A percentile compares a stretch with the other conserved stretches of the same genome.
phyloP scores from a whole-genome alignment of 2,329 filamentous ascomycete genomes.

The Dactylellina parvicollis region DNA sequence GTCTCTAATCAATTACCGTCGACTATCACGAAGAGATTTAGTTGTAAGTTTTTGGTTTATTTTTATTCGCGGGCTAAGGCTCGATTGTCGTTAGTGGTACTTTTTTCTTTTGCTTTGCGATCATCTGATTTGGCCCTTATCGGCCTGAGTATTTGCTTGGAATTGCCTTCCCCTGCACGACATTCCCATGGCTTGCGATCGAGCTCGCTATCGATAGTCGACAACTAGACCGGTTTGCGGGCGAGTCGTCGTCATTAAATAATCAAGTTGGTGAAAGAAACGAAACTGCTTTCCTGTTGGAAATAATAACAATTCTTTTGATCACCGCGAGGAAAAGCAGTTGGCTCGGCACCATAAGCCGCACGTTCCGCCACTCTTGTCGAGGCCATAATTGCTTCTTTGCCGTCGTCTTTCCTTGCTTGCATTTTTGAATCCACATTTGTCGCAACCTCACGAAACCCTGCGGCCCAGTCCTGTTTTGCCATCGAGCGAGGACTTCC shows the following conservation, averaged over 20 bases:
- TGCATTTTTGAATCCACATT: conserved; percentile 47
- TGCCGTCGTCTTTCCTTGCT: conserved; percentile 33
- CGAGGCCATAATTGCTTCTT: conserved; percentile 9
- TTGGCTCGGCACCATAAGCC: conserved; percentile 51
- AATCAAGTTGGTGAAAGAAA: neutral
- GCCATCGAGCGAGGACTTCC: conserved; percentile 55
- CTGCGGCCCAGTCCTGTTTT: conserved; percentile 53
- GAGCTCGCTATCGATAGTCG: conserved; percentile 26
- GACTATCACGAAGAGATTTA: conserved; percentile 28
- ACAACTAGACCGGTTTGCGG: conserved; percentile 19
- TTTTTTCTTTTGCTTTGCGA: conserved; percentile 20
- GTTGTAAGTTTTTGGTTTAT: conserved; percentile 27
- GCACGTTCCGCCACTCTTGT: conserved; percentile 52
- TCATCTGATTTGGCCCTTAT: conserved; percentile 45
- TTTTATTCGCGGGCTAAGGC: conserved; percentile 13
- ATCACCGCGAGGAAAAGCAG: conserved; percentile 25
- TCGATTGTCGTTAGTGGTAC: conserved; percentile 16
- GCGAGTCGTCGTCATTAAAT: conserved; percentile 31
- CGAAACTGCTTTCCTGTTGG: conserved; percentile 3
- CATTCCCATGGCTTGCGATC: conserved; percentile 41
- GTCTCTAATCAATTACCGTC: conserved; percentile 14
- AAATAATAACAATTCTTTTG: conserved; percentile 11
- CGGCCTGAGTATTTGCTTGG: neutral
- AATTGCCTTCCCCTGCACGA: conserved; percentile 35
- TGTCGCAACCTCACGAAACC: conserved; percentile 52